Conservation (phyloP, 1,284 basidiomycete genomes). For the Boletus mariae region DNA sequence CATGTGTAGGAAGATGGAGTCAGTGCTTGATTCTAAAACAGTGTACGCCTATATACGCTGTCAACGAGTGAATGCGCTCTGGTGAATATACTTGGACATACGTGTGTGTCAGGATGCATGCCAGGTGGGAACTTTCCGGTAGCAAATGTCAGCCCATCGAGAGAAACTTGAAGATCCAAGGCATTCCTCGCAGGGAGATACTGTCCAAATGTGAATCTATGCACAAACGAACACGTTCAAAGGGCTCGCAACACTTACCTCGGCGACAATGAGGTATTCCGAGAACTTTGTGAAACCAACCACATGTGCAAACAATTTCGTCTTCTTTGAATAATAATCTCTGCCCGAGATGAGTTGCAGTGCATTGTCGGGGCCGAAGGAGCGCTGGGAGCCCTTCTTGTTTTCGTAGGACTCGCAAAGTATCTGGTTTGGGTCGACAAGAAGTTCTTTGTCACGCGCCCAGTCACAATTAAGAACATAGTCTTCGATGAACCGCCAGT, state of each 20-base stretch:
- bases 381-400: constrained; percentile 79
- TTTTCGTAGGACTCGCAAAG: constrained; percentile 86
- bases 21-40: constrained; percentile 90
- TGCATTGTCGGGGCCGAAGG: constrained; percentile 57
- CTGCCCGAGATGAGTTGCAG: constrained; percentile 79
- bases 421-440: constrained; percentile 83
- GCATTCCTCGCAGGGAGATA: constrained; percentile 56
- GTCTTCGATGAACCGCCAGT: constrained; percentile 76
- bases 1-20: constrained; percentile 92
- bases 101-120: constrained; percentile 85
- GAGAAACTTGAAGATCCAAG: constrained; percentile 84
- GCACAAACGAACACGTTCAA: background rate
- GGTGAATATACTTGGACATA: constrained; percentile 35
- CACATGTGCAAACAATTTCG: constrained; percentile 79
- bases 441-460: constrained; percentile 76
- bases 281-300: constrained; percentile 97
- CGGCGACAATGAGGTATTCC: constrained; percentile 91
- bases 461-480: constrained; percentile 94
- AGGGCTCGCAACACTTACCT: constrained; percentile 50
- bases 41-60: constrained; percentile 70
- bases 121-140: constrained; percentile 86
- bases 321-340: constrained; percentile 71
- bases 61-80: constrained; percentile 1
- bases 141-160: constrained; percentile 86
- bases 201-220: constrained; percentile 36